Conservation (phyloP, 2,329 filamentous ascomycete genomes). For the Plectosphaerella cucumerina region DNA sequence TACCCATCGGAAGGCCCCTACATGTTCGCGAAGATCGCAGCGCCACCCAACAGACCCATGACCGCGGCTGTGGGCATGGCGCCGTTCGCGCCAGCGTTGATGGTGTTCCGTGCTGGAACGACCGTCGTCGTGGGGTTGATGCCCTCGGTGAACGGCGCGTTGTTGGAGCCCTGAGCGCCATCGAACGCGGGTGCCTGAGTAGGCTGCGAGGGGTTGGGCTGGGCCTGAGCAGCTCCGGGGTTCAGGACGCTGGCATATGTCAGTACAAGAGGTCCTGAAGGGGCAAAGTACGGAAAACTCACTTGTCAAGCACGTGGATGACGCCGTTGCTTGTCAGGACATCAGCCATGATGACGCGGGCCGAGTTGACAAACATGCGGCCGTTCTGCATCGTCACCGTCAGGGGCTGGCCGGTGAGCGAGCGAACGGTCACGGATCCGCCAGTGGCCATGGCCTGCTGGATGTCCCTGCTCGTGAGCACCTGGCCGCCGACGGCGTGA, state of each 20-base stretch:
- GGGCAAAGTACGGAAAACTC: slow-evolving; percentile 35
- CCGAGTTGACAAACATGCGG: slow-evolving; percentile 39
- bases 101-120: slow-evolving; percentile 15
- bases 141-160: slow-evolving; percentile 51
- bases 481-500: slow-evolving; percentile 54
- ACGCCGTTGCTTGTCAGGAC: slow-evolving; percentile 52
- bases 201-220: slow-evolving; percentile 26
- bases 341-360: slow-evolving; percentile 43
- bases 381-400: slow-evolving; percentile 45
- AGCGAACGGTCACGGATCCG: slow-evolving; percentile 32
- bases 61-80: slow-evolving; percentile 14
- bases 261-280: slow-evolving; percentile 49
- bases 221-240: slow-evolving; percentile 20
- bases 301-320: slow-evolving; percentile 54
- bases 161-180: slow-evolving; percentile 41
- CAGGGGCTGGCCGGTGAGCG: slow-evolving; percentile 16
- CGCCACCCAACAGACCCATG: slow-evolving; percentile 12
- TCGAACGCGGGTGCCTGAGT: slow-evolving; percentile 49
- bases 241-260: slow-evolving; percentile 35
- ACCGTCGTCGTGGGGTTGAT: slow-evolving; percentile 26
- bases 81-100: slow-evolving; percentile 11
- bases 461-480: slow-evolving; percentile 42
- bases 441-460: slow-evolving; percentile 51
- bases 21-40: slow-evolving; percentile 10
- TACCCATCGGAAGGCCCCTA: not conserved